Percentiles rank a stretch among this genome's conserved stretches.
Conservation (phyloP, 202 grass and related monocot genomes). For the Zoysia matrella region DNA sequence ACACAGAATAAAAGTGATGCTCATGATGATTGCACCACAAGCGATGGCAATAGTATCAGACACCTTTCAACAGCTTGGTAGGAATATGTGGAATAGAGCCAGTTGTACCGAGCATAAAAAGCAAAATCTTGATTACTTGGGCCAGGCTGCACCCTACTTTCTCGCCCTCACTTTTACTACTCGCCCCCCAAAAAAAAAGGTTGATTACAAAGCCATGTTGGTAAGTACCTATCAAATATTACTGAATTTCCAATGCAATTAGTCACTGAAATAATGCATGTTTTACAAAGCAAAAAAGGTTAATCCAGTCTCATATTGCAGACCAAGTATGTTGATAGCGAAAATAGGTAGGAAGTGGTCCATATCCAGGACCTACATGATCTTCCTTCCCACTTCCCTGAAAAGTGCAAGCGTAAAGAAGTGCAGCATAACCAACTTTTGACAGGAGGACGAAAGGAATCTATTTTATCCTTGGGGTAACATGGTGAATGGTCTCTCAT, state of each 20-base stretch:
- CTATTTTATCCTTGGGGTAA: conserved; percentile 33
- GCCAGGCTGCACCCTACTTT: conserved; percentile 45
- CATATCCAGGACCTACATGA: conserved; percentile 49
- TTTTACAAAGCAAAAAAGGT: conserved; percentile 18
- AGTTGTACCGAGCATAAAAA: conserved; percentile 57
- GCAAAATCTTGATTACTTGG: conserved; percentile 39
- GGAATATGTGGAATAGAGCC: conserved; percentile 43
- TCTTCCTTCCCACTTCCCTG: conserved; percentile 27
- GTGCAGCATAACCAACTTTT: conserved; percentile 51
- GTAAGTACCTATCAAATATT: conserved; percentile 26
- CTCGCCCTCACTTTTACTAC: conserved; percentile 20
- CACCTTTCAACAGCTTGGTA: conserved; percentile 39
- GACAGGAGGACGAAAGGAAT: conserved; percentile 57
- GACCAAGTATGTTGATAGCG: conserved; percentile 20
- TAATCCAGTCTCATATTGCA: not conserved
- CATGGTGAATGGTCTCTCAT: conserved; percentile 44
- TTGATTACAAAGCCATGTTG: conserved; percentile 9
- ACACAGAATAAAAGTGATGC: conserved; percentile 24
- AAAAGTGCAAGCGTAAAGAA: conserved; percentile 48
- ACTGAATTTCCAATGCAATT: not conserved
- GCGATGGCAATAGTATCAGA: conserved; percentile 23
- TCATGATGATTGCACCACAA: conserved; percentile 44
- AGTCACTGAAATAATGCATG: not conserved
- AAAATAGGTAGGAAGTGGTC: conserved; percentile 40
- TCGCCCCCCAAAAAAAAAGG: not conserved